Base-by-base conservation (phyloP, 306 rosid genomes). In the Quercus berberidifolia region DNA sequence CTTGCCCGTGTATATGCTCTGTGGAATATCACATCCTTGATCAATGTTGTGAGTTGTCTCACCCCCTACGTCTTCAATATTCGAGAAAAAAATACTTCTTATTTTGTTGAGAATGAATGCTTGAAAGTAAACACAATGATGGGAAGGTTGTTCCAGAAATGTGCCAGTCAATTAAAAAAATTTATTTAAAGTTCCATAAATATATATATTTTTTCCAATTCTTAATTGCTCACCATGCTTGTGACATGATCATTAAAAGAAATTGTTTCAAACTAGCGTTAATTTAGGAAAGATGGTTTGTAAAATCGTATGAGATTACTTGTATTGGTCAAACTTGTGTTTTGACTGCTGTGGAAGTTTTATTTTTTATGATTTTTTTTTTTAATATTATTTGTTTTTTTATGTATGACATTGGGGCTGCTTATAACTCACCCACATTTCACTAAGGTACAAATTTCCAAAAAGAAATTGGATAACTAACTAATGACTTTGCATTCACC, bases 1-100 rank as follows among this genome's bases (percentile, higher is more conserved):
- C 97, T 91, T 71, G 88, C 99, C 38, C 98, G 95, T 73, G 82
- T 90, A 72, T 95, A 95, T 84, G 99, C 98, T 77, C 74, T 95
- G 70, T 95, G 99, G 99, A 95, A 95, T 80, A 81, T 95, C 76
- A 90, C 95, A n/a, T 95, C 99, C 85, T 80, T 95, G 84, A 92
- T 91, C 80, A 92, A 93, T 82, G 98, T 95, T 77, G 99, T 95
- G 86, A 85, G 99, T 91, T 86, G 19, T 82, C 74, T 72, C 35
- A 74, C 71, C 75, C 46, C 46, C 46, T 8, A 9, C 38, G 46
- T 60, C 15, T 72, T 74, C 57, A 60, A 69, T 31, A 33, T 75
- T 68, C 26, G n/a, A 35, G 52, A 68, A 67, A 33, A 33, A 21
- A 33, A 20, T 23, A 67, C 51, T 41, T 41, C 46, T 2, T 41